These are phyloP conservation scores for Dryas octopetala DNA, from an alignment of 306 rosid species.

Conservation along the genomic window DNA sequence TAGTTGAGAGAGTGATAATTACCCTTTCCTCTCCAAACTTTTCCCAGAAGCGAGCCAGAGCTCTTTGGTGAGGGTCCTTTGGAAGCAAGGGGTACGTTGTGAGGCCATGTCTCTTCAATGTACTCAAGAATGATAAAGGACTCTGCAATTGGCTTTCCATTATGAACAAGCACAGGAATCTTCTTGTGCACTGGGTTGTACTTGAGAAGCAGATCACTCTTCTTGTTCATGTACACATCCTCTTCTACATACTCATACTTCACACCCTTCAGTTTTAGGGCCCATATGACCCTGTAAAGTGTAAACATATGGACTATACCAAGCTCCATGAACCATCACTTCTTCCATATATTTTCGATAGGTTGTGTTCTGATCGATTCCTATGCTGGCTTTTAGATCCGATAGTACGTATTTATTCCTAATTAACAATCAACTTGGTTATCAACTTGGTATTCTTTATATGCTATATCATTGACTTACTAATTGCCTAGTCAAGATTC, in stretches of 20 bases:
- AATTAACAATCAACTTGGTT: neutral
- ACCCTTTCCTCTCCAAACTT: conserved; percentile 24
- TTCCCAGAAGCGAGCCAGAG: conserved; percentile 15
- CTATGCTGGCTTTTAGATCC: neutral
- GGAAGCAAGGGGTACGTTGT: conserved; percentile 28
- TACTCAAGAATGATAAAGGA: conserved; percentile 22
- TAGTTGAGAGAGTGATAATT: neutral
- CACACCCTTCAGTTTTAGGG: conserved; percentile 28
- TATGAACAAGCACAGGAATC: conserved; percentile 25
- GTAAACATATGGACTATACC: neutral
- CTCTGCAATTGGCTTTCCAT: conserved; percentile 15
- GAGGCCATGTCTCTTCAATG: conserved; percentile 27
- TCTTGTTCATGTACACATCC: neutral
- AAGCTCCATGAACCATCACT: conserved; percentile 1
- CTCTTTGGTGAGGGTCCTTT: conserved; percentile 13
- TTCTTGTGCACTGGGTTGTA: conserved; percentile 27
- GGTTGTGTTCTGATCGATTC: neutral
- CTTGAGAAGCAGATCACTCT: conserved; percentile 12
- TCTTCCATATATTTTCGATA: conserved; percentile 7
- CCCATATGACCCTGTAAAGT: conserved; percentile 17
- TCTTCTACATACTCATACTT: conserved; percentile 17
- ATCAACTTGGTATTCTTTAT: neutral
- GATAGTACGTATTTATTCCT: neutral
- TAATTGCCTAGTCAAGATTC: no score
- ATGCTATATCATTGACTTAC: no score